Evolutionary conservation across 371 early-diverging fungal genomes (phyloP).

Genomic region (Haplosporangium sp.): DNA sequence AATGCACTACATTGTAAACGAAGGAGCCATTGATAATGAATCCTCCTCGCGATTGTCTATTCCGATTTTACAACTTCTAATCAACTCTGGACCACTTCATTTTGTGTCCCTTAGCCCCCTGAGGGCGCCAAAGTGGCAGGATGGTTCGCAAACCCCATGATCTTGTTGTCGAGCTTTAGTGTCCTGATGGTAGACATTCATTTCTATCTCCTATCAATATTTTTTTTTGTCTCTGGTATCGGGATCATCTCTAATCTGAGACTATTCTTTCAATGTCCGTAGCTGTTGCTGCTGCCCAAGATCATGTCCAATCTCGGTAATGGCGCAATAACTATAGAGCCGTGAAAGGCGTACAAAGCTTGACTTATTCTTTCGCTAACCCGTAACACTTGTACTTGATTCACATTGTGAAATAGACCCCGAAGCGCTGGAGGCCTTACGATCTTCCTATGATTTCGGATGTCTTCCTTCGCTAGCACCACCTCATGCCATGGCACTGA

Average conservation of each 20-base stretch:
- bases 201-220: no score
- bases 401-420: slow-evolving; percentile 5
- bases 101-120: slow-evolving; percentile 11
- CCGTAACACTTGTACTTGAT: background rate
- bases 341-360: background rate
- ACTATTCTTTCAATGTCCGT: background rate
- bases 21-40: background rate
- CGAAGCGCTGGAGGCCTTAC: slow-evolving; percentile 19
- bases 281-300: slow-evolving; percentile 39
- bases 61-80: background rate
- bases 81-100: no score
- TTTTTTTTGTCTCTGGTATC: background rate
- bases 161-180: slow-evolving; percentile 38
- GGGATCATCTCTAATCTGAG: background rate
- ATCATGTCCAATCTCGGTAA: slow-evolving; percentile 36
- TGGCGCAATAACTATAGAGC: background rate
- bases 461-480: slow-evolving; percentile 13
- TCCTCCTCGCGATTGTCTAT: background rate
- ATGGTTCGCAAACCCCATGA: slow-evolving; percentile 32
- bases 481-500: background rate
- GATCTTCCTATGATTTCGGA: slow-evolving; percentile 26
- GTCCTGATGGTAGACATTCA: slow-evolving; percentile 20
- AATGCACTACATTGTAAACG: slow-evolving; percentile 30
- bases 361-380: background rate
- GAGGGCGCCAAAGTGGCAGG: slow-evolving; percentile 31